Conservation (phyloP, 2,329 filamentous ascomycete genomes). For the Aspergillus phoenicis region DNA sequence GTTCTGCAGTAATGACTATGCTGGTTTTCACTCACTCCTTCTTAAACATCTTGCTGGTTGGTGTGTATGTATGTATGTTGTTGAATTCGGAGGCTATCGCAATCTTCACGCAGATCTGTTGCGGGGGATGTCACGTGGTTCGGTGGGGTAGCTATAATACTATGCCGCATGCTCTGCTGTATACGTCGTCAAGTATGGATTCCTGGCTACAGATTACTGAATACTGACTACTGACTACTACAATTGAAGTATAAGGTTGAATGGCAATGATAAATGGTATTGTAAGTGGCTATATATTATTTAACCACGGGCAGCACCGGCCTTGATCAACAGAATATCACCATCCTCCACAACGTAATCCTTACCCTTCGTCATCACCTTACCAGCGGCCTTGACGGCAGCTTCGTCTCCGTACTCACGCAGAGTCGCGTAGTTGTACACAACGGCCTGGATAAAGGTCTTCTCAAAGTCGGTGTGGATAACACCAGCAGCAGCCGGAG, state of each 20-base stretch:
- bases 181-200: neutral
- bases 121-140: conserved; percentile 24
- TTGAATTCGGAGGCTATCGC: conserved; percentile 4
- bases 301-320: conserved; percentile 53
- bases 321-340: conserved; percentile 80
- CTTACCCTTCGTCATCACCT: conserved; percentile 98
- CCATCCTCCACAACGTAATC: conserved; percentile 70
- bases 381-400: conserved; percentile 88
- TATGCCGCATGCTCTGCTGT: neutral
- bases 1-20: no score
- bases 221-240: neutral
- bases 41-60: conserved; percentile 72
- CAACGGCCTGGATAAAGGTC: conserved; percentile 96
- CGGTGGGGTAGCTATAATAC: neutral
- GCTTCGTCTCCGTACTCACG: conserved; percentile 88
- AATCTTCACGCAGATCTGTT: conserved; percentile 1
- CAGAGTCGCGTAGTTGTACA: conserved; percentile 83
- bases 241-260: neutral
- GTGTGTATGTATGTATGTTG: conserved; percentile 7
- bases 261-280: neutral
- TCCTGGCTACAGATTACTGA: no score
- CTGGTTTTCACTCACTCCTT: conserved; percentile 68
- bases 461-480: conserved; percentile 99
- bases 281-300: conserved; percentile 9
- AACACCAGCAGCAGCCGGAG: conserved; percentile 95